A percentile compares a stretch with the other conserved stretches of the same genome.
Evolutionary conservation across 768 basidiomycete genomes (phyloP).

Genomic region (Xerocomellus chrysenteron): DNA sequence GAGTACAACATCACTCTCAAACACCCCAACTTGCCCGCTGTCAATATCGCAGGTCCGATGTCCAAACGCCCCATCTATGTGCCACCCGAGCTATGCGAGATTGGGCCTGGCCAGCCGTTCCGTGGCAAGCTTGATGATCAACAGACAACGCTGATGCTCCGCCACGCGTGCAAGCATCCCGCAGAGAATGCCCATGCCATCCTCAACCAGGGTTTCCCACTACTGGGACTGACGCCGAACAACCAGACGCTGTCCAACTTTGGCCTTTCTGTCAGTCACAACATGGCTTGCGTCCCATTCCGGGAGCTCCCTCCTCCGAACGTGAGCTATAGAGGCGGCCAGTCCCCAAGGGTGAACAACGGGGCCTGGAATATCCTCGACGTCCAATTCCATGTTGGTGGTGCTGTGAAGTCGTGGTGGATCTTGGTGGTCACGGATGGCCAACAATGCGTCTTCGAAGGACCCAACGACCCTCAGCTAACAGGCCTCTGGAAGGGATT

Average conservation of each 20-base stretch:
- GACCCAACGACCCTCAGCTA: slow-evolving; percentile 35
- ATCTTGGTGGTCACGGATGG: slow-evolving; percentile 61
- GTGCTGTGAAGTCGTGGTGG: slow-evolving; percentile 56
- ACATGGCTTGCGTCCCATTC: slow-evolving; percentile 65
- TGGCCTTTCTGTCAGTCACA: slow-evolving; percentile 49
- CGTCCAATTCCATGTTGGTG: slow-evolving; percentile 64
- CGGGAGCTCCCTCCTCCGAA: slow-evolving; percentile 62
- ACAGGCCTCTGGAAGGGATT: slow-evolving; percentile 52
- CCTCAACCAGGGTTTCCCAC: slow-evolving; percentile 53
- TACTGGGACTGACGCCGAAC: slow-evolving; percentile 49
- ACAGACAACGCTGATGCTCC: slow-evolving; percentile 72
- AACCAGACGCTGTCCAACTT: slow-evolving; percentile 50
- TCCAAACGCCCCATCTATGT: slow-evolving; percentile 39
- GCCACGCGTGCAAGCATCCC: slow-evolving; percentile 63
- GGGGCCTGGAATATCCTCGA: slow-evolving; percentile 79
- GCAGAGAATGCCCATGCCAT: slow-evolving; percentile 57
- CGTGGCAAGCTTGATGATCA: slow-evolving; percentile 57
- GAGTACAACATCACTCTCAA: slow-evolving; percentile 58
- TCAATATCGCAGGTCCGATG: slow-evolving; percentile 48
- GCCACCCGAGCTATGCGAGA: slow-evolving; percentile 72
- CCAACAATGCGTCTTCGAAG: slow-evolving; percentile 36
- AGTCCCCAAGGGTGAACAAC: slow-evolving; percentile 43
- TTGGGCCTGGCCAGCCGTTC: slow-evolving; percentile 58
- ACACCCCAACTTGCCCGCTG: slow-evolving; percentile 51
- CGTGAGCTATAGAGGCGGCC: slow-evolving; percentile 53